phyloP scores from a whole-genome alignment of 495 filamentous ascomycete genomes.

The Penicillium arizonense region DNA sequence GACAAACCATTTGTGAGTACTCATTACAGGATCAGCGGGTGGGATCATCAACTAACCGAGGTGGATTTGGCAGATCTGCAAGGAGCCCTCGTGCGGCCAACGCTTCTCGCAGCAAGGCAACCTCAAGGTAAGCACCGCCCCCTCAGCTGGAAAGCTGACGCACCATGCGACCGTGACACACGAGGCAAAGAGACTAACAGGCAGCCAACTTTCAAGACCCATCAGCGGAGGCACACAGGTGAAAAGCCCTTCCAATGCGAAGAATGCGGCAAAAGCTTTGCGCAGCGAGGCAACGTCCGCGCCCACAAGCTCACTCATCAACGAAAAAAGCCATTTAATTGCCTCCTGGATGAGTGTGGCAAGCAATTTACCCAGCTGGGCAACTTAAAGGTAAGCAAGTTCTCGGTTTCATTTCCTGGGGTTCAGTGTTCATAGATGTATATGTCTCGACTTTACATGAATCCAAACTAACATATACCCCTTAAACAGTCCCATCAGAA shows the following conservation, averaged over 20 bases:
- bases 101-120: constrained; percentile 88
- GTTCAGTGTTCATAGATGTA: neutral
- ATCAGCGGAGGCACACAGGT: constrained; percentile 82
- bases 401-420: neutral
- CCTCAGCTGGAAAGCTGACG: neutral
- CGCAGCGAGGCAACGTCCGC: constrained; percentile 82
- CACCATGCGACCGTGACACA: neutral
- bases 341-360: constrained; percentile 74
- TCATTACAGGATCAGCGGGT: neutral
- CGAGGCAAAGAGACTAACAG: neutral
- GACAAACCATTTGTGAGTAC: constrained; percentile 83
- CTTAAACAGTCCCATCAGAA: constrained; percentile 81
- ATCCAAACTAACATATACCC: neutral
- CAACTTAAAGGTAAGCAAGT: constrained; percentile 70
- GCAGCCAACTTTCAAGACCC: constrained; percentile 53
- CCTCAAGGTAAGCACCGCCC: constrained; percentile 61
- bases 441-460: neutral
- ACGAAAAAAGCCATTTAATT: constrained; percentile 74
- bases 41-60: neutral
- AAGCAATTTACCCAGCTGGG: constrained; percentile 88
- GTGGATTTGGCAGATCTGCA: constrained; percentile 57
- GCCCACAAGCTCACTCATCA: constrained; percentile 84
- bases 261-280: constrained; percentile 77
- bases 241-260: constrained; percentile 84
- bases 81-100: constrained; percentile 70